Base-by-base conservation (phyloP, 2,329 filamentous ascomycete species). In the Ustilaginoidea virens region DNA sequence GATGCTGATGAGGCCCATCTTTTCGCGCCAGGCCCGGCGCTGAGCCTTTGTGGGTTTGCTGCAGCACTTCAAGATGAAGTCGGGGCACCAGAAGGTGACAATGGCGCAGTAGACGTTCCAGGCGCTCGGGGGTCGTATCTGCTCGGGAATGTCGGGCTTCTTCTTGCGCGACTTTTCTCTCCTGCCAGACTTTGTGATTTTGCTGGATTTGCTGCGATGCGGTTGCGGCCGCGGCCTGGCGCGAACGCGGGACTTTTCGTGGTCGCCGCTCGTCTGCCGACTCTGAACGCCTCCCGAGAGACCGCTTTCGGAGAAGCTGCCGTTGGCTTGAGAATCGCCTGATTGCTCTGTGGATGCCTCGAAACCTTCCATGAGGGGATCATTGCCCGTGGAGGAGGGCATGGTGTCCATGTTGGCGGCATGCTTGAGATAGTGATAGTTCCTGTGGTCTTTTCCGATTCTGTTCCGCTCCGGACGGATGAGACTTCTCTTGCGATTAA, bases 101-200 rank as follows among this genome's bases (percentile, higher is more conserved):
- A 92, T 71, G 27, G 80, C 78, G 54, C 90, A 98, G 59, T 98
- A 98, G 4, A 92, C 76, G 44, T 85, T 92, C 90, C 90, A 98
- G 21, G 92, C 54, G 46, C 80, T 93, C 0, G 83, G 85, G 2
- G 87, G 82, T 2, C 74, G 70, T 28, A 82, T 65, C 33, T 73
- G 70, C 45, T 82, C 68, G 28, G 70, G 65, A 4, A 65, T 60
- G 38, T 59, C 54, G 29, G 63, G 56, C 25, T 59, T 63, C 45
- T 66, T 68, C 7, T 65, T 31, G 17, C 44, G 37, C 63, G 62
- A 17, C 48, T 59, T 15, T 18, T 48, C 45, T 17, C 60, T 56
- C 44, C 81, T 76, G 10, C n/a, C 28, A 18, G 30, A 26, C 17
- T 35, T 35, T 5, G 73, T 73, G 36, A 79, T 62, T 47, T 80